A percentile compares a stretch with the other conserved stretches of the same genome.
Conservation (phyloP, 805 yeast genomes). For the Cyberlindnera samutprakarnensis region DNA sequence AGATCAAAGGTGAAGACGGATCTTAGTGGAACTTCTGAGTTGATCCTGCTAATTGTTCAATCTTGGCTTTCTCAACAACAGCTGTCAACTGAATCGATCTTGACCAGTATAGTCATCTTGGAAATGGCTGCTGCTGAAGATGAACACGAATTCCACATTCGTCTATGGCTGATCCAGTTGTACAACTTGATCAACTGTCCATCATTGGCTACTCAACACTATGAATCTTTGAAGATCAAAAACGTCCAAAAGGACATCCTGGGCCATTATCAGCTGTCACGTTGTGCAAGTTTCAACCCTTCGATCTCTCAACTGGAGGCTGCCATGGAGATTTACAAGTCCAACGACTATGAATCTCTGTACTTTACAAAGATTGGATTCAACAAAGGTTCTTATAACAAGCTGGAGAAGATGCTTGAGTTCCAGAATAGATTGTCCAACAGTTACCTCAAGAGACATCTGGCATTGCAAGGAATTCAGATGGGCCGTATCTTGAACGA, state of each 20-base stretch:
- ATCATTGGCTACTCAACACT: conserved; percentile 42
- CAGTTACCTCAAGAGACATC: conserved; percentile 32
- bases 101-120: conserved; percentile 44
- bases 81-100: conserved; percentile 19
- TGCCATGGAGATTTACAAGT: conserved; percentile 43
- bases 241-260: conserved; percentile 72
- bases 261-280: conserved; percentile 43
- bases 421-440: conserved; percentile 44
- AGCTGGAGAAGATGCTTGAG: conserved; percentile 57
- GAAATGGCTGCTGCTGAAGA: conserved; percentile 50
- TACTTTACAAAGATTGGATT: conserved; percentile 45
- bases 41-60: conserved; percentile 49
- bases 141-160: conserved; percentile 63
- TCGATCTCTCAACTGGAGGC: conserved; percentile 28
- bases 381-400: conserved; percentile 53
- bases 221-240: conserved; percentile 51
- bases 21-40: conserved; percentile 62
- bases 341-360: conserved; percentile 44
- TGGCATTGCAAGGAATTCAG: conserved; percentile 22
- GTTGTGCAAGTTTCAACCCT: conserved; percentile 42
- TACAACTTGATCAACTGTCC: conserved; percentile 53
- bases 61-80: conserved; percentile 19
- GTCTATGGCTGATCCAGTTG: conserved; percentile 62
- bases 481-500: conserved; percentile 22
- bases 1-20: conserved; percentile 48